Evolutionary conservation across 768 basidiomycete genomes (phyloP).

Genomic region (Lentinula sp.): DNA sequence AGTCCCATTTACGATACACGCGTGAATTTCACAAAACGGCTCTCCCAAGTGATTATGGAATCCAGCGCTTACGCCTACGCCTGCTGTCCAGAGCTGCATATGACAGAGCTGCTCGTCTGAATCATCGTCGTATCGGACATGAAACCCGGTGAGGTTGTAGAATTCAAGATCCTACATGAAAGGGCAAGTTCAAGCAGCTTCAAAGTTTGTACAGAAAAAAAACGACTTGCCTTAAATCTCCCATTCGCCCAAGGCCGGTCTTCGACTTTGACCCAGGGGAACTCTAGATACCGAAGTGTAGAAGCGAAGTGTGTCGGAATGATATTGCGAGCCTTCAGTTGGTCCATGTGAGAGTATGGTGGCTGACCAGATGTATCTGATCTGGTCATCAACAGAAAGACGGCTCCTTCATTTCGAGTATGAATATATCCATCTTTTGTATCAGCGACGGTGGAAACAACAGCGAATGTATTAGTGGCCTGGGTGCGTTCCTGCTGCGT

Average conservation of each 20-base stretch:
- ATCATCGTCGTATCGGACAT: slow-evolving; percentile 20
- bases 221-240: slow-evolving; percentile 5
- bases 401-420: slow-evolving; percentile 1
- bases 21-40: slow-evolving; percentile 17
- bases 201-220: not conserved
- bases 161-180: slow-evolving; percentile 19
- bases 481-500: not conserved
- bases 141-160: slow-evolving; percentile 21
- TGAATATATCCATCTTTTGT: not conserved
- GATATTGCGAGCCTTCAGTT: slow-evolving; percentile 11
- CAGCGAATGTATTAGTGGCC: not conserved
- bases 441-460: not conserved
- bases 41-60: slow-evolving; percentile 10
- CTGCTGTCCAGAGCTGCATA: slow-evolving; percentile 22
- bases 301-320: slow-evolving; percentile 10
- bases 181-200: not conserved
- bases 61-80: slow-evolving; percentile 10
- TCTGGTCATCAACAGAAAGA: slow-evolving; percentile 8
- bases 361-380: not conserved
- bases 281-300: slow-evolving; percentile 14
- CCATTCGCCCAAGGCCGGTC: slow-evolving; percentile 18
- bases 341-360: slow-evolving; percentile 16
- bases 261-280: slow-evolving; percentile 19
- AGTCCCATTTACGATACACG: slow-evolving; percentile 13
- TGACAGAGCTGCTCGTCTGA: slow-evolving; percentile 16